Evolutionary conservation across 305 asterid genomes (phyloP).

Genomic region (Fraxinus platypoda): DNA sequence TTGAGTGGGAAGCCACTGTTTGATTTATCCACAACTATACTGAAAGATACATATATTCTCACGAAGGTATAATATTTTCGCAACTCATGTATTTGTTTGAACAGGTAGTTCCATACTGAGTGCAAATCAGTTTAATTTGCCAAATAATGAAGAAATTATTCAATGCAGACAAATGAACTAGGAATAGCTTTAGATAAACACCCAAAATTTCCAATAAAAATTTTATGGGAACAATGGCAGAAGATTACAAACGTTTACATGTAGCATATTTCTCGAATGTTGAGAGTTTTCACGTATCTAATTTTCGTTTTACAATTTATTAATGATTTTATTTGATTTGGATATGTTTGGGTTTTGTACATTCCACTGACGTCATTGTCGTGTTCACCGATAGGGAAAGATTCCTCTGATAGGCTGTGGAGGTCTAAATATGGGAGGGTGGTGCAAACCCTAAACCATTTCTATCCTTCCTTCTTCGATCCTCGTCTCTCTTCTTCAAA

Average conservation of each 20-base stretch:
- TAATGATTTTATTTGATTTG: neutral
- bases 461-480: too few relatives aligned
- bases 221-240: neutral
- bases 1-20: slow-evolving; percentile 94
- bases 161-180: neutral
- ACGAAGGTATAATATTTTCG: slow-evolving; percentile 63
- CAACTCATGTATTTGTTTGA: neutral
- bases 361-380: slow-evolving; percentile 2
- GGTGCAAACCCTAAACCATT: too few relatives aligned
- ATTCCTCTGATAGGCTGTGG: slow-evolving; percentile 94
- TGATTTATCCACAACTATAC: slow-evolving; percentile 61
- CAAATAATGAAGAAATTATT: neutral
- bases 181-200: neutral
- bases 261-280: neutral
- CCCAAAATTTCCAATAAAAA: neutral
- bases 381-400: slow-evolving; percentile 55
- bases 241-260: neutral
- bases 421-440: too few relatives aligned
- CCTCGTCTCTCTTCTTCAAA: too few relatives aligned
- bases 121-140: neutral
- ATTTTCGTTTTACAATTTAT: neutral
- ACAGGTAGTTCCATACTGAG: neutral
- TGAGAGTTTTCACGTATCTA: neutral
- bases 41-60: slow-evolving; percentile 83
- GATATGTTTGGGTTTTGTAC: neutral